Base-by-base conservation (phyloP, 805 yeast genomes). In the Cyberlindnera euphorbiiphila region DNA sequence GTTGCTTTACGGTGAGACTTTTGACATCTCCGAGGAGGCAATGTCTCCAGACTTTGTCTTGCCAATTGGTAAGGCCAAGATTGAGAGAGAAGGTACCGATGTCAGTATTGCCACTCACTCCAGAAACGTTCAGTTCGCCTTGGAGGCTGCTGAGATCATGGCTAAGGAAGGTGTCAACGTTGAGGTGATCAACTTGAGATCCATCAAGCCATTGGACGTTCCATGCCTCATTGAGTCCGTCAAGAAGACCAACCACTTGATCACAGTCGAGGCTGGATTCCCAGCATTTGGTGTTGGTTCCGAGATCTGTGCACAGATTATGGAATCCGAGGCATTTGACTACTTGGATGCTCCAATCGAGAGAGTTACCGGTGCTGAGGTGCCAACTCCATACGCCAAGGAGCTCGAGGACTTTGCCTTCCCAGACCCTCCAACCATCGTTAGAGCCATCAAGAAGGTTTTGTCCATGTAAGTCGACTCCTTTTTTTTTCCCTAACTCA, bases 301-400 rank as follows among this genome's bases (percentile, higher is more conserved):
- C 37, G 99, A 93, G 75, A 85, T 93, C 58, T 78, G 89, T 64
- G 98, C 98, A 46, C 96, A 88, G 69, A 74, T 93, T 61, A 88
- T 93, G 96, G 99, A 93, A 72, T 79, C 94, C 42, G 97, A 89
- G 68, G 98, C 95, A 37, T 93, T 93, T 53, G 98, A 93, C 69
- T 86, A 88, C 78, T 78, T 93, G 61, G 99, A 93, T 68, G 95
- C 98, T 45, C 99, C 99, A 55, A 86, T 93, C 51, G 95, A 83
- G 72, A 87, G 99, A 76, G 91, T 89, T 57, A 93, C 98, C 43
- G 98, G 98, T 66, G 95, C 98, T 62, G 99, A 93, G 72, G 97
- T 89, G 22, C 99, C 99, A 66, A 93, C 98, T 53, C 99, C 99
- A 50, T 93, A 93, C 63, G 96, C 96, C 55, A 78, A 80, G 66